Percentiles rank a stretch among this genome's conserved stretches.
These are phyloP conservation scores for Seminavis robusta DNA, from an alignment of 108 stramenopile species.

Conservation along the genomic window DNA sequence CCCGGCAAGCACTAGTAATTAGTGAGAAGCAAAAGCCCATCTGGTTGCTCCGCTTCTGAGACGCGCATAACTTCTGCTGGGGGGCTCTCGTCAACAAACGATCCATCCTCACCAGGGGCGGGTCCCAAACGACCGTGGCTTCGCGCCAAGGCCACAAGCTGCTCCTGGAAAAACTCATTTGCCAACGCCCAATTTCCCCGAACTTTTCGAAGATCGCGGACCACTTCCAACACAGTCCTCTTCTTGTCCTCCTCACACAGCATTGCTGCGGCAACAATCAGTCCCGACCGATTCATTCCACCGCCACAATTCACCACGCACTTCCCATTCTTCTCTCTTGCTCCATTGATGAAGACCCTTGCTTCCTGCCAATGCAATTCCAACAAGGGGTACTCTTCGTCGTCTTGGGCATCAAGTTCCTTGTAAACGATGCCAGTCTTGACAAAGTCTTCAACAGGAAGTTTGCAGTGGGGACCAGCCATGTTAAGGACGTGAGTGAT, in stretches of 20 bases:
- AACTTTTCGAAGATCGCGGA: conserved; percentile 3
- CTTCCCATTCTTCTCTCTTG: neutral
- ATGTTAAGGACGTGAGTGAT: conserved; percentile 13
- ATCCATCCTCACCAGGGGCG: neutral
- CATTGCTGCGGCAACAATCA: conserved; percentile 14
- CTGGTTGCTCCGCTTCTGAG: too few relatives aligned
- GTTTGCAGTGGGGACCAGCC: conserved; percentile 12
- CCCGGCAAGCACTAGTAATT: too few relatives aligned
- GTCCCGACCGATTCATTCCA: conserved; percentile 15
- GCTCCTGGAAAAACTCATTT: conserved; percentile 15
- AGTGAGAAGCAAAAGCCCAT: too few relatives aligned
- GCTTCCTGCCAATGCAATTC: conserved; percentile 12
- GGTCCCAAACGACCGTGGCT: conserved; percentile 2
- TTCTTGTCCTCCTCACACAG: too few relatives aligned
- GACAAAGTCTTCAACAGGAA: too few relatives aligned
- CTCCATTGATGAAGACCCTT: neutral
- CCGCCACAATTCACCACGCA: conserved; percentile 15
- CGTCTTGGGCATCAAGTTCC: conserved; percentile 7
- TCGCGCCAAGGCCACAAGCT: conserved; percentile 14
- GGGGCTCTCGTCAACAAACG: neutral
- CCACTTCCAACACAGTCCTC: conserved; percentile 17
- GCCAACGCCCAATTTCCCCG: conserved; percentile 7
- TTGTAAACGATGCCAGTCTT: conserved; percentile 9
- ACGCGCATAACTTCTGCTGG: too few relatives aligned
- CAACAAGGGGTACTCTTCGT: conserved; percentile 8